Percentiles rank a stretch among this genome's conserved stretches.
Evolutionary conservation across 2,329 filamentous ascomycete genomes (phyloP).

Genomic region (Zalaria sp.): DNA sequence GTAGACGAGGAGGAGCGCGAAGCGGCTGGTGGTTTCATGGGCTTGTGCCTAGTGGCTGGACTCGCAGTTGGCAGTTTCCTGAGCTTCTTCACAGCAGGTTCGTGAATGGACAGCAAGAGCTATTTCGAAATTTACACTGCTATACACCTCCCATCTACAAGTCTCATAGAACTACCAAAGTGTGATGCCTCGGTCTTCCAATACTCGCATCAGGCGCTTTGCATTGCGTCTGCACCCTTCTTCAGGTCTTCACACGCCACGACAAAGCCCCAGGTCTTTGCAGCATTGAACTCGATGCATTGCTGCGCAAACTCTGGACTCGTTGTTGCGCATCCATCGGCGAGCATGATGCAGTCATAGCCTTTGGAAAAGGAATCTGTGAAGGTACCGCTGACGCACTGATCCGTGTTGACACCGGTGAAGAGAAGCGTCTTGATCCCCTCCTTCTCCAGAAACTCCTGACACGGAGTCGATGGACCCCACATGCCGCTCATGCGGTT

Average conservation of each 20-base stretch:
- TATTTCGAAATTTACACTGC: no score
- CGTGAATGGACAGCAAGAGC: constrained; percentile 1
- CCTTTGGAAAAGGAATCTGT: constrained; percentile 42
- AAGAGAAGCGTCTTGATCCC: constrained; percentile 39
- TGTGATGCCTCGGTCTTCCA: no score
- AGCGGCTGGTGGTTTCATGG: constrained; percentile 89
- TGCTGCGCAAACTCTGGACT: constrained; percentile 25
- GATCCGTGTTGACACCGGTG: constrained; percentile 47
- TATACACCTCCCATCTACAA: no score
- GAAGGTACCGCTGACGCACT: constrained; percentile 44
- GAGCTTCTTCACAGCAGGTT: constrained; percentile 58
- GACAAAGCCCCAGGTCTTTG: constrained; percentile 19
- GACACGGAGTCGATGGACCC: constrained; percentile 29
- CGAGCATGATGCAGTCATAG: constrained; percentile 41
- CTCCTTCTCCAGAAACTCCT: constrained; percentile 25
- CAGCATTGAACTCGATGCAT: constrained; percentile 20
- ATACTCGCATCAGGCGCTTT: neutral
- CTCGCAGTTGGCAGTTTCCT: constrained; percentile 74
- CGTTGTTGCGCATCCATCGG: constrained; percentile 40
- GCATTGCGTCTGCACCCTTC: constrained; percentile 11
- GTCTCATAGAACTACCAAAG: no score
- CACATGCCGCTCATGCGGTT: constrained; percentile 46
- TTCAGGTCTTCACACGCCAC: constrained; percentile 15
- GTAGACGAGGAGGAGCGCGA: constrained; percentile 74
- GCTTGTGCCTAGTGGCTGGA: constrained; percentile 72